These are phyloP conservation scores for Picea abies DNA, from an alignment of 83 land plant species.

Conservation along the genomic window DNA sequence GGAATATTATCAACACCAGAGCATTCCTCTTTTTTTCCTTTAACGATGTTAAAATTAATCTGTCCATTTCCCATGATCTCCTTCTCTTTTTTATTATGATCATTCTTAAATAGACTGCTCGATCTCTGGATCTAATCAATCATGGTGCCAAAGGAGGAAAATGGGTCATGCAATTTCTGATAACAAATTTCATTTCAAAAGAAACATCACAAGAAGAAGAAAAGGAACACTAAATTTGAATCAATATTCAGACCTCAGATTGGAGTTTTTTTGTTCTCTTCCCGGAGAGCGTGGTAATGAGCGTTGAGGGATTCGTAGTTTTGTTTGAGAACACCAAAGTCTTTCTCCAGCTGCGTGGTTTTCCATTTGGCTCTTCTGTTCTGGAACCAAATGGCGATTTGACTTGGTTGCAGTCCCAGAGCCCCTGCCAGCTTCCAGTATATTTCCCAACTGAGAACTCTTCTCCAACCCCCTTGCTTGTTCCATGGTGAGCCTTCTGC, in stretches of 20 bases:
- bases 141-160: too few species aligned
- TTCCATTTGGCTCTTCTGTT: conserved; percentile 57
- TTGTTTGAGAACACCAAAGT: not conserved
- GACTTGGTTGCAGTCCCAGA: conserved; percentile 50
- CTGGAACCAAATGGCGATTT: conserved; percentile 71
- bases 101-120: not conserved
- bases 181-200: too few species aligned
- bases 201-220: too few species aligned
- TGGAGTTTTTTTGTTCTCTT: too few species aligned
- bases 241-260: too few species aligned
- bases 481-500: conserved; percentile 50
- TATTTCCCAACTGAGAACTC: conserved; percentile 26
- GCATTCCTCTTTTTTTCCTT: not conserved
- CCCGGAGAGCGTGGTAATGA: too few species aligned
- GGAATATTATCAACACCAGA: too few species aligned
- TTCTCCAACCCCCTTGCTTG: conserved; percentile 46
- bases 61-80: not conserved
- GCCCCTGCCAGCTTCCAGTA: conserved; percentile 46
- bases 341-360: conserved; percentile 59
- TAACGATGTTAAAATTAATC: not conserved
- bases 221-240: too few species aligned
- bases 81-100: not conserved
- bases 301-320: too few species aligned
- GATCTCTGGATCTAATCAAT: not conserved
- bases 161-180: too few species aligned